Base-by-base conservation (phyloP, 352 stramenopile species). In the Bremia lactucae region DNA sequence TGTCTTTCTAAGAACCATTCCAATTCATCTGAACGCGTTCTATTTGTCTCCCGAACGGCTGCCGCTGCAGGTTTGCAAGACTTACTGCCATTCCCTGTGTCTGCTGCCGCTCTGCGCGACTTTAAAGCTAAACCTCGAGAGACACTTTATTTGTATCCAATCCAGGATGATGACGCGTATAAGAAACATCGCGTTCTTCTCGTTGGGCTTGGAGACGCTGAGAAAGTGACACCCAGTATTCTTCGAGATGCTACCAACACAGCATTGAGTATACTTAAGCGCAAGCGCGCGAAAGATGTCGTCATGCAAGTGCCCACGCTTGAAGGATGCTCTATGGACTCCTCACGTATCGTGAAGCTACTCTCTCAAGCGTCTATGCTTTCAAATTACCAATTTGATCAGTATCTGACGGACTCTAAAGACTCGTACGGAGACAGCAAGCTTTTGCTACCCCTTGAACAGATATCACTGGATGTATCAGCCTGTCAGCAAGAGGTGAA, bases 351-450 rank as follows among this genome's bases (percentile, higher is more conserved):
- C 21, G 73, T 84, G 19, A 68, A 89, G 46, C 49, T 89, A 26
- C 6, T 92, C 28, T 66, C 72, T 23, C 74, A 90, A 49, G 68
- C 79, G 2, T 83, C 72, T 14, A 79, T 89, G 50, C 59, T 92
- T 21, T 89, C 76, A 31, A 92, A 89, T 59, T 92, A 92, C 53
- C 74, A 86, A 55, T 92, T 92, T 31, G 74, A 92, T 57, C 65
- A 81, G 59, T 87, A 92, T 53, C 46, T 87, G 40, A 84, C 52
- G 38, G 53, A 63, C 22, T 57, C 60, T 28, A 78, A 66, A 48
- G 58, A 83, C 47, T 56, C 64, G 3, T 46, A 81, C 20, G 76
- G 70, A 48, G 70, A 86, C 21, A 65, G 66, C 41, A 84, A 83
- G 55, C 62, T 87, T 31, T 65, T 63, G 40, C 47, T 83, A 40